These are phyloP conservation scores for Cerrena zonata DNA, from an alignment of 1,284 basidiomycete species.

Conservation along the genomic window DNA sequence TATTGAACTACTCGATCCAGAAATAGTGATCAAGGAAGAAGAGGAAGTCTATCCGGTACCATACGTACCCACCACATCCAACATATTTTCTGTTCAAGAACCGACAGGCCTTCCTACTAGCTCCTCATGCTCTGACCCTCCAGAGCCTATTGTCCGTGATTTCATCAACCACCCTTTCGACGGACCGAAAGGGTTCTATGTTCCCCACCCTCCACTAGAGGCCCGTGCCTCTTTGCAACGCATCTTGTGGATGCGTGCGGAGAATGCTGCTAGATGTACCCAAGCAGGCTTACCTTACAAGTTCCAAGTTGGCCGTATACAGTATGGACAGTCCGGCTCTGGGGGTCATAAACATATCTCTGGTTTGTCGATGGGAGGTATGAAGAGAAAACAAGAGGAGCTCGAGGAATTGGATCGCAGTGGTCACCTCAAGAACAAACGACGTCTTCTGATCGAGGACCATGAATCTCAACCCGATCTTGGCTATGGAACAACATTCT, in stretches of 20 bases:
- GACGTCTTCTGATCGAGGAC: not conserved
- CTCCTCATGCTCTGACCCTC: conserved; percentile 2
- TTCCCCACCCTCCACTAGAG: conserved; percentile 21
- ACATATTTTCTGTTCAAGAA: not conserved
- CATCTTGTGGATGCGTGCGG: conserved; percentile 16
- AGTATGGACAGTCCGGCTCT: not conserved
- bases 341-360: not conserved
- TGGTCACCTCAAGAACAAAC: not conserved
- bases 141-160: conserved; percentile 22
- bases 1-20: too few relatives aligned
- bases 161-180: conserved; percentile 20
- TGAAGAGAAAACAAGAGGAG: not conserved
- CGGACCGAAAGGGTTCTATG: conserved; percentile 21
- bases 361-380: not conserved
- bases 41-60: not conserved
- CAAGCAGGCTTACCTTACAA: conserved; percentile 15
- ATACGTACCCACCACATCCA: not conserved
- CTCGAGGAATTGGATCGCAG: not conserved
- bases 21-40: too few relatives aligned
- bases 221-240: conserved; percentile 14
- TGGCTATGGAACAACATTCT: not conserved
- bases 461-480: not conserved
- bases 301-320: not conserved
- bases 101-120: conserved; percentile 6
- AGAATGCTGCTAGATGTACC: conserved; percentile 14